Evolutionary conservation across 2,329 filamentous ascomycete species (phyloP).

Genomic region (Sporothrix pseudoabietina): DNA sequence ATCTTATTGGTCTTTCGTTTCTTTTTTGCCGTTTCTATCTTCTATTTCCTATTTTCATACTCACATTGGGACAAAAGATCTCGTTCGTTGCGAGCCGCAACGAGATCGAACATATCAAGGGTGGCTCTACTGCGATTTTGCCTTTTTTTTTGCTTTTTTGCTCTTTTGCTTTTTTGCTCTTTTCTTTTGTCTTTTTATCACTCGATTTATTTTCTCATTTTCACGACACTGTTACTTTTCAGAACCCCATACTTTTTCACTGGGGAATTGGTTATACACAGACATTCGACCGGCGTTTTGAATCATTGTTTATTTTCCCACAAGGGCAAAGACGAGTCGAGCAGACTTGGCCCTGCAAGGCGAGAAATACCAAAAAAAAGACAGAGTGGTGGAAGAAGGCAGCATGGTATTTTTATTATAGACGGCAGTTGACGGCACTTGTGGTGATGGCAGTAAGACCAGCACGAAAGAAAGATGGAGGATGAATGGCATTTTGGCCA

Average conservation of each 20-base stretch:
- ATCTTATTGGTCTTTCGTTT: background rate
- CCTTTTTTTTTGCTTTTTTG: constrained; percentile 9
- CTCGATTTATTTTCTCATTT: constrained; percentile 8
- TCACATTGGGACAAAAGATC: constrained; percentile 8
- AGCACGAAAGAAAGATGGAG: background rate
- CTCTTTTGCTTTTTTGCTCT: background rate
- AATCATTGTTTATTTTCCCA: background rate
- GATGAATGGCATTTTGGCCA: background rate
- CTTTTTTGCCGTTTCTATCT: background rate
- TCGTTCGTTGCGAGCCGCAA: background rate
- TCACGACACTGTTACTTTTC: background rate
- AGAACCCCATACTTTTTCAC: background rate
- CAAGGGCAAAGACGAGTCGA: background rate
- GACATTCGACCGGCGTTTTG: constrained; percentile 23
- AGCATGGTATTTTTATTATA: background rate
- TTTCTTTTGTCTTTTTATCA: constrained; percentile 2
- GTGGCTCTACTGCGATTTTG: constrained; percentile 16
- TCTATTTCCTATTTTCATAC: constrained; percentile 8
- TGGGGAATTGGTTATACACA: constrained; percentile 26
- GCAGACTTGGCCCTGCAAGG: background rate
- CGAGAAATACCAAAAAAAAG: constrained; percentile 16
- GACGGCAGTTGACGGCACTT: background rate
- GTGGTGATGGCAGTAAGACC: background rate
- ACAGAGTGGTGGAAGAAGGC: background rate
- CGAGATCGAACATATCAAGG: constrained; percentile 17